Base-by-base conservation (phyloP, 805 yeast genomes). In the Yarrowia porcina region DNA sequence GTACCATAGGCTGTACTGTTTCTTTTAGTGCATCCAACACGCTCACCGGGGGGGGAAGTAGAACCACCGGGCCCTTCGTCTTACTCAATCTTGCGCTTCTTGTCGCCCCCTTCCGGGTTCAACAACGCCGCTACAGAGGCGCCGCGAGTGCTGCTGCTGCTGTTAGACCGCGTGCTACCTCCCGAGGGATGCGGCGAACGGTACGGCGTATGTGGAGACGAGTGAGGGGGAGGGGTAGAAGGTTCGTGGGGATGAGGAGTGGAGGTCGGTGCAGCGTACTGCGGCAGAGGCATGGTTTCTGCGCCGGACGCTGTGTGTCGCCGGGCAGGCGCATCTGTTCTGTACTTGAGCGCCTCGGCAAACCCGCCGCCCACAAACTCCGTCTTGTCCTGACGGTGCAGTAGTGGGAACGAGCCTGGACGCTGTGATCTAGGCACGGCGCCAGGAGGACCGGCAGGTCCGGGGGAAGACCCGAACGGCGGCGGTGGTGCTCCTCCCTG, bases 361-460 rank as follows among this genome's bases (percentile, higher is more conserved):
- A 56, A 56, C 5, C 61, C 61, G n/a, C 61, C 61, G 2, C 61
- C 61, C 21, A 56, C 61, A 39, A 56, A 56, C 39, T 56, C 61
- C 18, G 61, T 28, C 39, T 56, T 56, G 36, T 56, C 61, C 47
- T 39, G 49, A 3, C 61, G 61, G 18, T 56, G 61, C 4, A 56
- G 38, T 39, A 68, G 56, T 3, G 71, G 71, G 56, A 67, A 67
- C 17, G 70, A 68, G n/a, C 71, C 70, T 6, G 71, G 70, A 4
- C 71, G 68, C 47, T 68, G 68, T 28, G 68, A 69, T 28, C 71
- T 61, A 4, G 66, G 18, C 20, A 66, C 64, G 30, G 50, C 44
- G 7, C 65, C 59, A 12, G 49, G 49, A 17, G 45, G 44, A 12
- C 60, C 52, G 7, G 25, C 17, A 3, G 52, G 23, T 2, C 35